Evolutionary conservation across 2,329 filamentous ascomycete species (phyloP), one percentile per base, ranked within the genome.

Genomic region (Alternaria brassicae): DNA sequence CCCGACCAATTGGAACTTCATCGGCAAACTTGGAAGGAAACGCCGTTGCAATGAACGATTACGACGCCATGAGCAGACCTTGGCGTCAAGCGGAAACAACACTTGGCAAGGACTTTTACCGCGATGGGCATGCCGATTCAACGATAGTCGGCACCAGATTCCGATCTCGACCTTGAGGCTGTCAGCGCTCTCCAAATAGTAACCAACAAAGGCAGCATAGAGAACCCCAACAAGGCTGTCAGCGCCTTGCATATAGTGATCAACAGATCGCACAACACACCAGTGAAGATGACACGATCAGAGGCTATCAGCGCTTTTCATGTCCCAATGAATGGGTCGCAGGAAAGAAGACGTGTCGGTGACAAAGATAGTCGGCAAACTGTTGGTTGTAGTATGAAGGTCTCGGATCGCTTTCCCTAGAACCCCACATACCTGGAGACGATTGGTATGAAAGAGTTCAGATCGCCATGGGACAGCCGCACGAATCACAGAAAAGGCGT

Each of bases 91-190:
- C 53, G 60, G 55, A 48, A 53, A 51, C 45, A 47, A 41, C 42
- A 53, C 63, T 66, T 64, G 63, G 63, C 63, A 4, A 7, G 6
- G 58, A 23, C 64, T 57, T 19, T 42, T 44, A 53, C 62, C 51
- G 10, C 9, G 61, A 53, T 9, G 6, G 52, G 60, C 30, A 56
- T 51, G 32, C 60, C 60, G 60, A 39, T n/a, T 42, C 36, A n/a
- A 47, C 34, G 42, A 56, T 13, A 17, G 27, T 59, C 47, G 58
- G 53, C 57, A 56, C 32, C 40, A n/a, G 28, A 30, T 55, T 58
- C 56, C 56, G 56, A 30, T 49, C 44, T 55, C 42, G 37, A 49
- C 27, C 41, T 40, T 27, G 25, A 42, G 30, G 44, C 30, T 48
- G 44, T 48, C 44, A 36, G 44, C 44, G 44, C 13, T 34, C 4